Conservation (phyloP, 139 green algal genomes). For the Coelastrella sp. region DNA sequence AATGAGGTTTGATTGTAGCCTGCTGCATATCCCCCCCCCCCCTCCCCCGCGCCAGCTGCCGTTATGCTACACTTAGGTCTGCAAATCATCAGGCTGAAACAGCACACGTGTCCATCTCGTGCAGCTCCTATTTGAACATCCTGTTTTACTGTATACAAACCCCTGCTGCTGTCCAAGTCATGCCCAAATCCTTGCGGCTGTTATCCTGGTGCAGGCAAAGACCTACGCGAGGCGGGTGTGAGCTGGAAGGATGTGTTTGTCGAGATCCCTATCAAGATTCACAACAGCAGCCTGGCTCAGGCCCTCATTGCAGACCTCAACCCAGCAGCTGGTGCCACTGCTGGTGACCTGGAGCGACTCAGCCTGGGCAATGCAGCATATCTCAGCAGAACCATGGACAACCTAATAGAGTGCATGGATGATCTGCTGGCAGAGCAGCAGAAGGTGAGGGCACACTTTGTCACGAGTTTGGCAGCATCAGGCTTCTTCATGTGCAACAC, state of each 20-base stretch:
- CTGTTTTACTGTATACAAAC: neutral
- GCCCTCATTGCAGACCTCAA: constrained; percentile 86
- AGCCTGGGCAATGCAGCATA: constrained; percentile 79
- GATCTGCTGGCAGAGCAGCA: constrained; percentile 87
- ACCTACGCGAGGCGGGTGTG: constrained; percentile 76
- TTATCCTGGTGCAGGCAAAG: constrained; percentile 58
- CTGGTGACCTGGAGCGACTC: constrained; percentile 83
- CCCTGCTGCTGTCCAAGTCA: neutral
- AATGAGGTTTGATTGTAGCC: too few species aligned
- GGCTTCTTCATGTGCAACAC: too few species aligned
- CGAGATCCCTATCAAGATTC: constrained; percentile 92
- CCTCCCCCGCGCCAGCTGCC: too few species aligned
- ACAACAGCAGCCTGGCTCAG: constrained; percentile 85
- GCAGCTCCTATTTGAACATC: too few species aligned
- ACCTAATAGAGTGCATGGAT: constrained; percentile 94
- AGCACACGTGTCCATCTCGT: too few species aligned
- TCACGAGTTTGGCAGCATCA: too few species aligned
- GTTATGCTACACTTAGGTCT: too few species aligned
- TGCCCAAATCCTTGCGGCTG: neutral
- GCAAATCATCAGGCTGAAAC: too few species aligned
- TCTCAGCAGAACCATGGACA: constrained; percentile 92
- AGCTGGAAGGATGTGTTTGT: constrained; percentile 94
- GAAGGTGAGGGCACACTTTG: constrained; percentile 55
- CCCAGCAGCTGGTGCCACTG: constrained; percentile 46
- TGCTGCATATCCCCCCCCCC: too few species aligned